phyloP scores from a whole-genome alignment of 2,329 filamentous ascomycete species.

The Cladosporium sphaerospermum region DNA sequence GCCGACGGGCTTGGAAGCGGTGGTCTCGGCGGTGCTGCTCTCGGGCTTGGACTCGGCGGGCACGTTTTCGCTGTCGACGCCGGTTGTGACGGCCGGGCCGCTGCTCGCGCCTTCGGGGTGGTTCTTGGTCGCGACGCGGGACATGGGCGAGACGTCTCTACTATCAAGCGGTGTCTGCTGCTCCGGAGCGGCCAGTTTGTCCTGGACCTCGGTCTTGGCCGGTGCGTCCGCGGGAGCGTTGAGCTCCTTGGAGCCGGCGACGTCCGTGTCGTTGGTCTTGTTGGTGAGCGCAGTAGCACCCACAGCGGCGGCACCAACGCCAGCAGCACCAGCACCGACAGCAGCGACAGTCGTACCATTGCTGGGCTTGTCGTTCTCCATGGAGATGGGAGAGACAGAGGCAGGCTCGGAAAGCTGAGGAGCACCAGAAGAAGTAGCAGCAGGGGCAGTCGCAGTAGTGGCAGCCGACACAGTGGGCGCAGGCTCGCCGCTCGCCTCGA shows the following conservation, averaged over 20 bases:
- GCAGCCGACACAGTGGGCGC: slow-evolving; percentile 33
- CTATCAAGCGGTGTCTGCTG: slow-evolving; percentile 1
- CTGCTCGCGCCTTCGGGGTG: slow-evolving; percentile 8
- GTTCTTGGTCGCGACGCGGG: slow-evolving; percentile 12
- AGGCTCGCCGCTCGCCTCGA: slow-evolving; percentile 38
- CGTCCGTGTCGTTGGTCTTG: slow-evolving; percentile 3
- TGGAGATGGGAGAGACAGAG: slow-evolving; percentile 9
- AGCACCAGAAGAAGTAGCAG: slow-evolving; percentile 18
- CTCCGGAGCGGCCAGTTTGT: slow-evolving; percentile 7
- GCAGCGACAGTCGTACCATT: not conserved
- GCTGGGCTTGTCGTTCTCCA: slow-evolving; percentile 8
- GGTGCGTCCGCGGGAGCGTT: slow-evolving; percentile 12
- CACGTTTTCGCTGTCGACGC: slow-evolving; percentile 21
- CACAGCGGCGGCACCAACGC: slow-evolving; percentile 1
- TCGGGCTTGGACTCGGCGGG: slow-evolving; percentile 20
- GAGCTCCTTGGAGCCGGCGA: slow-evolving; percentile 7
- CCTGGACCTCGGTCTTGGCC: slow-evolving; percentile 13
- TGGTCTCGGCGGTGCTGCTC: slow-evolving; percentile 22
- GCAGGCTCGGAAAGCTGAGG: slow-evolving; percentile 25
- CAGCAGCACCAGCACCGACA: slow-evolving; percentile 2
- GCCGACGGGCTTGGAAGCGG: slow-evolving; percentile 21
- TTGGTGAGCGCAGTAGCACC: slow-evolving; percentile 5
- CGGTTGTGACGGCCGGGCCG: slow-evolving; percentile 14
- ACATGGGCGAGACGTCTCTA: slow-evolving; percentile 9
- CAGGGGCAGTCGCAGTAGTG: slow-evolving; percentile 5